Percentiles rank a stretch among this genome's conserved stretches.
Evolutionary conservation across 345 rosid genomes (phyloP).

Genomic region (Atalantia buxifolia): DNA sequence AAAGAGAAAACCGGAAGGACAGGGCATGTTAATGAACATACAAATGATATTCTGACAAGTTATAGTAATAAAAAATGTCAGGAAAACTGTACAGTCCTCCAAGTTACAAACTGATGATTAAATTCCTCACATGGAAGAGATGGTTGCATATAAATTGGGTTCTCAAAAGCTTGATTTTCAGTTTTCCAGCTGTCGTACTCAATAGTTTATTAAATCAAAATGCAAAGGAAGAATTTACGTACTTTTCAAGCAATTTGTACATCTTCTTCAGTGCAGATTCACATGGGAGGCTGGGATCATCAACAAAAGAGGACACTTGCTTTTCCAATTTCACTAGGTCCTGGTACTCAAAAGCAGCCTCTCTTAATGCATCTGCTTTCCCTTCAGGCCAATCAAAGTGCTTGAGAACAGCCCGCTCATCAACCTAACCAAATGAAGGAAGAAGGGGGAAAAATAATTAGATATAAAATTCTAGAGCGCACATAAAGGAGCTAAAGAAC

Average conservation of each 20-base stretch:
- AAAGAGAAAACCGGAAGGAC: constrained; percentile 6
- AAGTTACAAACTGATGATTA: neutral
- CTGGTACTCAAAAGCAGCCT: constrained; percentile 96
- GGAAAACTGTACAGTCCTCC: neutral
- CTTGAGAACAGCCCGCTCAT: constrained; percentile 96
- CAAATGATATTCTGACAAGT: neutral
- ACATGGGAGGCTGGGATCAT: constrained; percentile 81
- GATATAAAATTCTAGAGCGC: neutral
- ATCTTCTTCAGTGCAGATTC: constrained; percentile 90
- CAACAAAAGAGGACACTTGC: constrained; percentile 69
- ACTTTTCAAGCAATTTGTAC: constrained; percentile 96
- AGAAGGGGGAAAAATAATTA: neutral
- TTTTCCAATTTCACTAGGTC: constrained; percentile 87
- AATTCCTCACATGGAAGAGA: constrained; percentile 1
- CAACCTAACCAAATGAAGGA: constrained; percentile 53
- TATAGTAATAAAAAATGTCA: neutral
- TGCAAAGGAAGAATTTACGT: constrained; percentile 28
- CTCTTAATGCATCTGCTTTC: constrained; percentile 93
- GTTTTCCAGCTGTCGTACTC: neutral
- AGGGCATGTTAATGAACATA: neutral
- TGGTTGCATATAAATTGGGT: neutral
- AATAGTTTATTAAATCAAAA: neutral
- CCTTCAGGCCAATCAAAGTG: constrained; percentile 99
- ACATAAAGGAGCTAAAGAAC: neutral
- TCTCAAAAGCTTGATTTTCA: constrained; percentile 1